Percentiles rank a stretch among this genome's conserved stretches.
phyloP scores from a whole-genome alignment of 805 yeast genomes.

The Starmerella kuoi region DNA sequence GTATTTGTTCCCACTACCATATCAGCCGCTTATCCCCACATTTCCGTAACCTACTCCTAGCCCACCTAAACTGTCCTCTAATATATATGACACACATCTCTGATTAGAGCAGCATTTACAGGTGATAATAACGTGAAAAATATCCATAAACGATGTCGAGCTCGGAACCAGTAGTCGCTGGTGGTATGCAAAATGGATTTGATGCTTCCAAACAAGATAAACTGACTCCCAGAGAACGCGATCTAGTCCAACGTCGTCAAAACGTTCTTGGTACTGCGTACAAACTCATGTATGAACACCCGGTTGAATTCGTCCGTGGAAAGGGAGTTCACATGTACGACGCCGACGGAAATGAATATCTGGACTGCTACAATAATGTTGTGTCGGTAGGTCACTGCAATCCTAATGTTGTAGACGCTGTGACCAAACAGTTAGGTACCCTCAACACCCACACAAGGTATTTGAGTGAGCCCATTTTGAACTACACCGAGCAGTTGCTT shows the following conservation, averaged over 20 bases:
- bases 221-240: slow-evolving; percentile 6
- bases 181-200: slow-evolving; percentile 15
- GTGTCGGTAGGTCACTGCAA: slow-evolving; percentile 16
- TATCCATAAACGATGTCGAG: not conserved
- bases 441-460: slow-evolving; percentile 17
- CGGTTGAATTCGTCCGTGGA: slow-evolving; percentile 13
- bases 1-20: too few species aligned
- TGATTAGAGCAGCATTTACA: too few species aligned
- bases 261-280: slow-evolving; percentile 14
- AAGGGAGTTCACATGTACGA: slow-evolving; percentile 12
- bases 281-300: slow-evolving; percentile 17
- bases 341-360: slow-evolving; percentile 7
- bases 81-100: too few species aligned
- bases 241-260: slow-evolving; percentile 4
- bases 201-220: slow-evolving; percentile 1
- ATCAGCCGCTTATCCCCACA: too few species aligned
- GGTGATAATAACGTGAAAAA: too few species aligned
- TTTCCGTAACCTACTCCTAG: too few species aligned
- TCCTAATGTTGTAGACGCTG: slow-evolving; percentile 8
- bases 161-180: slow-evolving; percentile 4
- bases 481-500: slow-evolving; percentile 8
- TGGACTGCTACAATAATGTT: slow-evolving; percentile 17
- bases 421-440: slow-evolving; percentile 7
- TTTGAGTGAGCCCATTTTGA: slow-evolving; percentile 9
- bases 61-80: too few species aligned